These are phyloP conservation scores for Fomitopsis betulina DNA, from an alignment of 1,284 basidiomycete species.

Conservation along the genomic window DNA sequence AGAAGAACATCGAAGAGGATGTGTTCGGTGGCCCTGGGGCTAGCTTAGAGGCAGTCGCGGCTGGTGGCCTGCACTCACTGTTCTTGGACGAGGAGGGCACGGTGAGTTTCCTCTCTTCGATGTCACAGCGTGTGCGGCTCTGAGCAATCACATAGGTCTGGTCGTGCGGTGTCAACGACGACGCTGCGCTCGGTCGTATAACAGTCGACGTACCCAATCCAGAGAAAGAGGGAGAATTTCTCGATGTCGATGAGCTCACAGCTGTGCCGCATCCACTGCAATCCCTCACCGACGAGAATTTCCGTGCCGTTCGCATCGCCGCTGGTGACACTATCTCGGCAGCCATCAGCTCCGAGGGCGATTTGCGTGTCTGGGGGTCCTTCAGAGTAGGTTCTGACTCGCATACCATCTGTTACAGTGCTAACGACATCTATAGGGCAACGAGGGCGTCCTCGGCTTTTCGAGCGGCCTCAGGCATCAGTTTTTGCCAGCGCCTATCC, in stretches of 20 bases:
- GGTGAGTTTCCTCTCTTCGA: conserved; percentile 39
- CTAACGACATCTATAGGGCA: conserved; percentile 36
- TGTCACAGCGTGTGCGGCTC: background rate
- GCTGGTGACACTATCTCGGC: conserved; percentile 84
- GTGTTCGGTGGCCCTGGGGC: conserved; percentile 62
- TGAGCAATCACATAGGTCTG: conserved; percentile 49
- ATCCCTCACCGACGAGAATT: conserved; percentile 66
- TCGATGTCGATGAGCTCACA: conserved; percentile 78
- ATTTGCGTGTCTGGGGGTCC: conserved; percentile 85
- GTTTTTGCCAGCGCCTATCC: conserved; percentile 67
- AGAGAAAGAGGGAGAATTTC: conserved; percentile 31
- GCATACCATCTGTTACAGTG: background rate
- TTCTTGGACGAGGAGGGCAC: conserved; percentile 81
- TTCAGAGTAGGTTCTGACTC: conserved; percentile 66
- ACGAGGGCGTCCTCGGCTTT: conserved; percentile 84
- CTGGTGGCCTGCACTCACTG: conserved; percentile 81
- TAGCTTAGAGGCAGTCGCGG: conserved; percentile 73
- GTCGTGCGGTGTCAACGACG: conserved; percentile 90
- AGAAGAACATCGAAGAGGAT: conserved; percentile 60
- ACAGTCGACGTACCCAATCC: conserved; percentile 30
- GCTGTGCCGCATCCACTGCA: conserved; percentile 70
- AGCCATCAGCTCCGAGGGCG: conserved; percentile 72
- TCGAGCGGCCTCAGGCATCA: conserved; percentile 59
- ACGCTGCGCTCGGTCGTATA: conserved; percentile 80
- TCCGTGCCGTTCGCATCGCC: conserved; percentile 77